phyloP scores from a whole-genome alignment of 306 rosid genomes.

The Geum urbanum region DNA sequence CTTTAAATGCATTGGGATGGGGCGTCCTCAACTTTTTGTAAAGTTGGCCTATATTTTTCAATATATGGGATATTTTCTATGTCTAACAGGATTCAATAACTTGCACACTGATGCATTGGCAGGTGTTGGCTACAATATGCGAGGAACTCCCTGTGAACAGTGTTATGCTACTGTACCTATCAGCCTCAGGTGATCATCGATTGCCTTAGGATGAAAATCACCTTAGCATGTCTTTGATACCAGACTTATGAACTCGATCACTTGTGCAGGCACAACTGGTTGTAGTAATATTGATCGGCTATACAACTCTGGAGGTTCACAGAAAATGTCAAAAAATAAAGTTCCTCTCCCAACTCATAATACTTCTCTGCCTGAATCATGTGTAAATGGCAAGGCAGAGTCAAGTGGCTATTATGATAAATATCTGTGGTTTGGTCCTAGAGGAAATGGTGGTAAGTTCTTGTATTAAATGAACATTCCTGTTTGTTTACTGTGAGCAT shows the following conservation, averaged over 20 bases:
- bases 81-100: not conserved
- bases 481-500: conserved; percentile 1
- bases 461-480: conserved; percentile 18
- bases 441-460: conserved; percentile 72
- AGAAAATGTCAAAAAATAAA: conserved; percentile 52
- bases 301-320: conserved; percentile 56
- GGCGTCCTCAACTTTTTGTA: not conserved
- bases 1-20: not conserved
- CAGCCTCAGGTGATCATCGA: conserved; percentile 77
- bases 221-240: conserved; percentile 20
- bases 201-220: conserved; percentile 23
- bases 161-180: conserved; percentile 71
- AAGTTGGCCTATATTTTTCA: not conserved
- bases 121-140: conserved; percentile 95
- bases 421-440: conserved; percentile 85
- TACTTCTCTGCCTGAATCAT: conserved; percentile 45
- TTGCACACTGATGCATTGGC: conserved; percentile 28
- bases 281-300: conserved; percentile 42
- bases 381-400: conserved; percentile 57
- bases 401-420: conserved; percentile 52
- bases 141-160: conserved; percentile 92
- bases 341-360: conserved; percentile 52
- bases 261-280: conserved; percentile 67
- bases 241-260: conserved; percentile 37
- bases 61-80: not conserved